Conservation (phyloP, 129 eudicot genomes). For the Escallonia rubra region DNA sequence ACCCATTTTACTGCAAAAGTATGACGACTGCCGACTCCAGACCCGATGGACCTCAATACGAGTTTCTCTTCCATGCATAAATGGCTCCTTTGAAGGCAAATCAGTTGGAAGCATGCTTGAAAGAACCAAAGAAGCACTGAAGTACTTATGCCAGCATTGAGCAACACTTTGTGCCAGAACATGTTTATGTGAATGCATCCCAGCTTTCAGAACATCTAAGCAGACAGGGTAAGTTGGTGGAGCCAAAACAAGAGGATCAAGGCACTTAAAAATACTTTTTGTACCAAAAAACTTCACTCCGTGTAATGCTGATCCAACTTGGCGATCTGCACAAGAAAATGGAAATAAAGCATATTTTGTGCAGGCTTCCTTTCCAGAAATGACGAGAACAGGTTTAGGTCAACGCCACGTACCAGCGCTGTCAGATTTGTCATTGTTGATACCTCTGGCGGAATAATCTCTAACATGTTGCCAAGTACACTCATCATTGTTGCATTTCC, state of each 20-base stretch:
- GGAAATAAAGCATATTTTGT: neutral
- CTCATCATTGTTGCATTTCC: slow-evolving; percentile 75
- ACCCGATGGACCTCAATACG: slow-evolving; percentile 52
- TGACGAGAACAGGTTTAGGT: too few species aligned
- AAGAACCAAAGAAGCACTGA: slow-evolving; percentile 56
- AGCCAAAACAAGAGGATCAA: slow-evolving; percentile 29
- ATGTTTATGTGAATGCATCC: slow-evolving; percentile 27
- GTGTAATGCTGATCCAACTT: slow-evolving; percentile 11
- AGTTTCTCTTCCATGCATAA: slow-evolving; percentile 56
- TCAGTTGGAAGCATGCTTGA: slow-evolving; percentile 46
- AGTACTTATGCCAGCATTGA: slow-evolving; percentile 48
- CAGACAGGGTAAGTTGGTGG: slow-evolving; percentile 66
- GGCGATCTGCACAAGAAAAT: slow-evolving; percentile 35
- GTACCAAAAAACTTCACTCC: slow-evolving; percentile 5
- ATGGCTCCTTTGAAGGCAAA: slow-evolving; percentile 36
- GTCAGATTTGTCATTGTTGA: slow-evolving; percentile 5
- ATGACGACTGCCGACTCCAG: slow-evolving; percentile 48
- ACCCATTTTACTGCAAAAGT: slow-evolving; percentile 42
- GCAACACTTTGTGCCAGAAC: slow-evolving; percentile 31
- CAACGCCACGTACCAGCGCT: slow-evolving; percentile 26
- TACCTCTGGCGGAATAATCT: slow-evolving; percentile 34
- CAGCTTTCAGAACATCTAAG: slow-evolving; percentile 46
- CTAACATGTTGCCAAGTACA: slow-evolving; percentile 74
- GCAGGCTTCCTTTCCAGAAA: too few species aligned
- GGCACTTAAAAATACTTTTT: slow-evolving; percentile 13